Conservation (phyloP, 768 basidiomycete species). For the Russula abietina region DNA sequence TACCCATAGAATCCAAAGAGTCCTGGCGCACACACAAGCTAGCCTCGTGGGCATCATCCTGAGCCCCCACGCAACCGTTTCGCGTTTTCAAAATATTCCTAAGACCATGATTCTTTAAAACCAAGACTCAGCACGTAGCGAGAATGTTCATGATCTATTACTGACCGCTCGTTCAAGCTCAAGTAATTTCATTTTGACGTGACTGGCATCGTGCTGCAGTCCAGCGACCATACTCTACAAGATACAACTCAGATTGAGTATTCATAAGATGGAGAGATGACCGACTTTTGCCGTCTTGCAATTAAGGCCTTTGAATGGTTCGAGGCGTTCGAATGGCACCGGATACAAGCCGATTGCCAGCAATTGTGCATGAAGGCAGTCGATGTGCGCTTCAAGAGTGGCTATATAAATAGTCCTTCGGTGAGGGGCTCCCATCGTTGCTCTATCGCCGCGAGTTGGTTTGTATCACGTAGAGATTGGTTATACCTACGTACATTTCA, state of each 20-base stretch:
- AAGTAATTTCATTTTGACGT: constrained; percentile 54
- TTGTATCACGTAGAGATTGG: background rate
- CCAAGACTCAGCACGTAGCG: background rate
- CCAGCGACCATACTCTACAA: constrained; percentile 69
- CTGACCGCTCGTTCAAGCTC: constrained; percentile 65
- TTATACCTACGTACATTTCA: constrained; percentile 47
- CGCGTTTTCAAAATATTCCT: constrained; percentile 17
- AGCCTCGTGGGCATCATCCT: constrained; percentile 9
- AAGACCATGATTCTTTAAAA: constrained; percentile 20
- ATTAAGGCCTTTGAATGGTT: constrained; percentile 64
- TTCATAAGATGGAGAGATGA: background rate
- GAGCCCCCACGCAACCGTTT: constrained; percentile 1
- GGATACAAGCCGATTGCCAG: constrained; percentile 49
- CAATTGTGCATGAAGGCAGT: constrained; percentile 56
- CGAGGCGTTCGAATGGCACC: constrained; percentile 49
- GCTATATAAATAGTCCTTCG: constrained; percentile 66
- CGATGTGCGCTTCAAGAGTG: constrained; percentile 68
- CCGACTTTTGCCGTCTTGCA: constrained; percentile 68
- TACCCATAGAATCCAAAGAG: constrained; percentile 3
- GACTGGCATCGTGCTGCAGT: constrained; percentile 57
- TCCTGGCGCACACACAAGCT: constrained; percentile 14
- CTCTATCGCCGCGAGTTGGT: constrained; percentile 34
- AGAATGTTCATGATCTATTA: constrained; percentile 13
- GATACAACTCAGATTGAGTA: background rate
- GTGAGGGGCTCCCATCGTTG: constrained; percentile 59